Evolutionary conservation across 345 rosid genomes (phyloP).

Genomic region (Brassica rapa): DNA sequence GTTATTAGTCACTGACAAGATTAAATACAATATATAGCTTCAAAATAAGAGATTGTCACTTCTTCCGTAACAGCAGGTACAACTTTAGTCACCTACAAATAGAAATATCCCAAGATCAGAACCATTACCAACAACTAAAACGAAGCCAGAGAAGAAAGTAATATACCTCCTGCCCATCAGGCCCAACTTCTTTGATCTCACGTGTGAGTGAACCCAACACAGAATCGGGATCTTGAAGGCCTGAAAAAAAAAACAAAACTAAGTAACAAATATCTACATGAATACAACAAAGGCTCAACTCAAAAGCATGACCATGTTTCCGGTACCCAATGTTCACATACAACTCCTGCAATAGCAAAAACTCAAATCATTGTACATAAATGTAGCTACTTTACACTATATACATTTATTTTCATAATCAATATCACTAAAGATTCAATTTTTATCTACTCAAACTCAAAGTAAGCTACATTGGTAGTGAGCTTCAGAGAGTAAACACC

Average conservation of each 20-base stretch:
- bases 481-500: background rate
- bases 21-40: background rate
- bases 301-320: constrained; percentile 96
- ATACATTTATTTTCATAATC: too few species aligned
- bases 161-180: constrained; percentile 89
- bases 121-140: background rate
- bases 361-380: constrained; percentile 5
- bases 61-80: constrained; percentile 87
- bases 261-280: background rate
- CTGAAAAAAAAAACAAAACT: constrained; percentile 40
- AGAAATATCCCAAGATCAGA: background rate
- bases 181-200: constrained; percentile 84
- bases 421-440: background rate
- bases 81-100: constrained; percentile 68
- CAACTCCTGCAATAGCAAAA: constrained; percentile 58
- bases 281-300: constrained; percentile 35
- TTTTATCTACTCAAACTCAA: background rate
- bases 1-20: background rate
- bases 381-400: background rate
- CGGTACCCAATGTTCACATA: constrained; percentile 82
- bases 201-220: constrained; percentile 75
- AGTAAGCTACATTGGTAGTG: background rate
- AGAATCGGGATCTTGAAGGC: constrained; percentile 94
- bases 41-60: constrained; percentile 36
- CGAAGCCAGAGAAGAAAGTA: constrained; percentile 15